Evolutionary conservation across 2,329 filamentous ascomycete genomes (phyloP).

Genomic region (Penicillium aurantiogriseum): DNA sequence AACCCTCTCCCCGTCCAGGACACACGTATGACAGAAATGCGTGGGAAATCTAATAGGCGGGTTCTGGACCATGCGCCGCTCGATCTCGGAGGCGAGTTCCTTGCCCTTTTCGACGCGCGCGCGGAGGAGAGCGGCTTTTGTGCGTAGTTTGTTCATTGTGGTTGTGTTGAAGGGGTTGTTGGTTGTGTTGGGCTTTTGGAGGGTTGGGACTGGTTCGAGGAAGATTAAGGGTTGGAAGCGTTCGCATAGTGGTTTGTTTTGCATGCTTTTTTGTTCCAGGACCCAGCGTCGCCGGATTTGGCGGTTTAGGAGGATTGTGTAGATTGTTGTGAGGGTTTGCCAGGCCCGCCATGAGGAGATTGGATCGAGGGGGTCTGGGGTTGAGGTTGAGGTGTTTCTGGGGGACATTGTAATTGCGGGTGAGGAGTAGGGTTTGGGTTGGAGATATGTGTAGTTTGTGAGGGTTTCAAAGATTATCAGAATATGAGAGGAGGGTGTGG

Average conservation of each 20-base stretch:
- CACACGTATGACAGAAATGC: constrained; percentile 27
- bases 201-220: constrained; percentile 18
- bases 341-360: constrained; percentile 23
- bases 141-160: constrained; percentile 3
- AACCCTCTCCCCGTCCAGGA: constrained; percentile 13
- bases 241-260: constrained; percentile 8
- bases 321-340: constrained; percentile 18
- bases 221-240: constrained; percentile 20
- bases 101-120: constrained; percentile 27
- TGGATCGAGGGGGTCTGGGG: constrained; percentile 8
- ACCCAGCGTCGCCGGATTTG: constrained; percentile 22
- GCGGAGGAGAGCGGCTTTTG: constrained; percentile 15
- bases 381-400: background rate
- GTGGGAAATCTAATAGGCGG: constrained; percentile 15
- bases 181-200: constrained; percentile 9
- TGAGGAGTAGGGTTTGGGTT: background rate
- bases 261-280: constrained; percentile 22
- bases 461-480: background rate
- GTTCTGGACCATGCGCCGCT: constrained; percentile 17
- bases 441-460: background rate
- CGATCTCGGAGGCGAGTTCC: constrained; percentile 23
- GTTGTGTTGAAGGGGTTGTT: constrained; percentile 4
- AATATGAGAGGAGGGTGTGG: background rate
- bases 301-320: constrained; percentile 21
- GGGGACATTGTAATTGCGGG: background rate